Evolutionary conservation across 164 flowering plant genomes (phyloP).

Genomic region (Buxus sempervirens): DNA sequence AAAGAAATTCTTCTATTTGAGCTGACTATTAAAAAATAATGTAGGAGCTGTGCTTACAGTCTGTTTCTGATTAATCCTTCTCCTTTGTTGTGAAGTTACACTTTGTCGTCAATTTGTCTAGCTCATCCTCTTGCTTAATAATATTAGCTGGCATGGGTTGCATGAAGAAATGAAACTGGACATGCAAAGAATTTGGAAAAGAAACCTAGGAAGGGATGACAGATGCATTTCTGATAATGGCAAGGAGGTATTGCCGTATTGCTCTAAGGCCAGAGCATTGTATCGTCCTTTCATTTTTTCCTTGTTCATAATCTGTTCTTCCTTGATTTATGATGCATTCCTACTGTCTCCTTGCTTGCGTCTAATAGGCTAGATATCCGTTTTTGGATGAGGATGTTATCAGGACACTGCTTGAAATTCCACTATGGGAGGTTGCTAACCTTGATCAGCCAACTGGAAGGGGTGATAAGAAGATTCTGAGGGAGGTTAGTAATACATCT

Average conservation of each 20-base stretch:
- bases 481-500: slow-evolving; percentile 58
- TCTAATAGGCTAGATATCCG: slow-evolving; percentile 81
- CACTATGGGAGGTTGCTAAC: slow-evolving; percentile 85
- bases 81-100: not conserved
- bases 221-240: slow-evolving; percentile 90
- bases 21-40: not conserved
- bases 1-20: not conserved
- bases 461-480: slow-evolving; percentile 93
- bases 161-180: slow-evolving; percentile 92
- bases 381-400: slow-evolving; percentile 97
- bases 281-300: too few relatives aligned
- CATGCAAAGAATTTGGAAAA: slow-evolving; percentile 98
- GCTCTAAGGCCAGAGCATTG: not conserved
- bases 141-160: slow-evolving; percentile 71
- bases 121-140: slow-evolving; percentile 8
- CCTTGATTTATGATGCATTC: not conserved
- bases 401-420: slow-evolving; percentile 63
- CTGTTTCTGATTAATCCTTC: not conserved
- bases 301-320: not conserved
- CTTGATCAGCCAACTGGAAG: slow-evolving; percentile 80
- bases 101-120: not conserved
- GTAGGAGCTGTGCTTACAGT: not conserved
- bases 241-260: slow-evolving; percentile 80
- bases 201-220: slow-evolving; percentile 97
- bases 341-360: slow-evolving; percentile 2